Conservation (phyloP, 2,329 filamentous ascomycete species). For the Aspergillus sp. region DNA sequence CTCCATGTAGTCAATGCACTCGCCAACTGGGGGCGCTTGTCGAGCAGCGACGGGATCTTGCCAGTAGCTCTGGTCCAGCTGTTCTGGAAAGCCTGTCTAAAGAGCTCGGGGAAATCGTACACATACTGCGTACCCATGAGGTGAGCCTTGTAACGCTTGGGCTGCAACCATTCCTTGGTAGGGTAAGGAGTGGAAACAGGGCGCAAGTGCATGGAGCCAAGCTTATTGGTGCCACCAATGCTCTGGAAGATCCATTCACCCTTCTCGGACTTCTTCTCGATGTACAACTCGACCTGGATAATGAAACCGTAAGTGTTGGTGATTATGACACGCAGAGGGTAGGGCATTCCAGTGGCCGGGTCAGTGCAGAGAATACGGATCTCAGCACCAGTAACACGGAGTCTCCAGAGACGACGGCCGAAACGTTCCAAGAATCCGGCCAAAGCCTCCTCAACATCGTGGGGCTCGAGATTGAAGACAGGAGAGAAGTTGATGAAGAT, state of each 20-base stretch:
- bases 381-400: slow-evolving; percentile 94
- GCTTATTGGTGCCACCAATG: slow-evolving; percentile 90
- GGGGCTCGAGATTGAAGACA: slow-evolving; percentile 85
- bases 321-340: slow-evolving; percentile 92
- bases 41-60: slow-evolving; percentile 66
- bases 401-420: slow-evolving; percentile 87
- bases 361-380: slow-evolving; percentile 98
- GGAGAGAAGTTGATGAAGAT: slow-evolving; percentile 99
- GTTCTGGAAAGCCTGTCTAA: slow-evolving; percentile 96
- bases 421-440: slow-evolving; percentile 96
- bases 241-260: slow-evolving; percentile 98
- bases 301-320: slow-evolving; percentile 98
- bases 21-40: slow-evolving; percentile 81
- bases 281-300: slow-evolving; percentile 95
- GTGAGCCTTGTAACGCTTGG: slow-evolving; percentile 98
- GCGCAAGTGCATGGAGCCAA: slow-evolving; percentile 90
- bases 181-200: slow-evolving; percentile 89
- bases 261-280: slow-evolving; percentile 96
- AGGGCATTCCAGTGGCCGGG: slow-evolving; percentile 73
- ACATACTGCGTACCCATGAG: slow-evolving; percentile 99
- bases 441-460: slow-evolving; percentile 87
- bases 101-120: slow-evolving; percentile 98
- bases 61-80: slow-evolving; percentile 75
- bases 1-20: slow-evolving; percentile 91
- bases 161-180: slow-evolving; percentile 97